Evolutionary conservation across 73 alveolate species (phyloP).

Genomic region (Paramecium pentaurelia): DNA sequence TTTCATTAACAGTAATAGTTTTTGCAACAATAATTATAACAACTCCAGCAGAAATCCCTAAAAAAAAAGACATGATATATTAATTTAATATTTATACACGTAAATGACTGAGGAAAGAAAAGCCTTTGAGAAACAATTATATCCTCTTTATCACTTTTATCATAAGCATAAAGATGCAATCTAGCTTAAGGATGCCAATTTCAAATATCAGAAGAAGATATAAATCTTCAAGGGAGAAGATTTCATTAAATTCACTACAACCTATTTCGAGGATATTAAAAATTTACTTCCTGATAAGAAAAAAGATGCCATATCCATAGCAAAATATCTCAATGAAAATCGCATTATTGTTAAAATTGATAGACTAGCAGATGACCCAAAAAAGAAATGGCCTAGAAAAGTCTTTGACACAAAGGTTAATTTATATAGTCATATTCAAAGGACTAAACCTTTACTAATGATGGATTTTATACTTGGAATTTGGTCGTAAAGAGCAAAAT

Average conservation of each 20-base stretch:
- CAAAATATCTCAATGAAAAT: not conserved
- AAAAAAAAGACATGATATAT: not conserved
- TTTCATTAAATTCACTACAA: not conserved
- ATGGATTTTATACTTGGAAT: slow-evolving; percentile 27
- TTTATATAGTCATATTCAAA: not conserved
- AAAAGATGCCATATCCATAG: not conserved
- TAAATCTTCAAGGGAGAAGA: not conserved
- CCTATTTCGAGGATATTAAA: not conserved
- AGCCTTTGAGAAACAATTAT: not conserved
- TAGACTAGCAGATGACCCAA: not conserved
- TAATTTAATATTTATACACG: not conserved
- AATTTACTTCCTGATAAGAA: not conserved
- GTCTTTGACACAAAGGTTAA: not conserved
- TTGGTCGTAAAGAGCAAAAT: not conserved
- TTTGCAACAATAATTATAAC: not conserved
- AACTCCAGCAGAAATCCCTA: not conserved
- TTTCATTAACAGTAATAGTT: not conserved
- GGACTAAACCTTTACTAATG: not conserved
- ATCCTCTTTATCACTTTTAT: not conserved
- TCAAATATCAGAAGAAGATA: not conserved
- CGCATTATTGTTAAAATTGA: not conserved
- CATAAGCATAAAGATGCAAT: not conserved
- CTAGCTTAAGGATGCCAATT: not conserved
- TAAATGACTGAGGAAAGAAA: slow-evolving; percentile 14
- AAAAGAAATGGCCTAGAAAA: slow-evolving; percentile 20